Evolutionary conservation across 2,329 filamentous ascomycete genomes (phyloP).

Genomic region (Helotiales sp.): DNA sequence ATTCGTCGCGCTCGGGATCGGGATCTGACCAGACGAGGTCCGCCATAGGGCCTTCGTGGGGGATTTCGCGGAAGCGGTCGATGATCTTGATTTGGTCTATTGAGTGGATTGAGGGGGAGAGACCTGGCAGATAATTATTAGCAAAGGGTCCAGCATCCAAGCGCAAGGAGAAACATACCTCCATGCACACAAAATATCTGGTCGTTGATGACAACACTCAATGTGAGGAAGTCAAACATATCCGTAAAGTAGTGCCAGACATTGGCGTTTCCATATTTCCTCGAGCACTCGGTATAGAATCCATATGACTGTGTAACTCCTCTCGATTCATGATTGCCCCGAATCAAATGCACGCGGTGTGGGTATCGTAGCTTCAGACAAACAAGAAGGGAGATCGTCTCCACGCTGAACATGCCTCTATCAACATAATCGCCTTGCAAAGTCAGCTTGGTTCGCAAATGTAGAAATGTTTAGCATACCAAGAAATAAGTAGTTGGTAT

Average conservation of each 20-base stretch:
- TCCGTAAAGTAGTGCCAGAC: constrained; percentile 99
- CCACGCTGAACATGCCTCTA: constrained; percentile 96
- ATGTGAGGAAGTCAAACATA: constrained; percentile 98
- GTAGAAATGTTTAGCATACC: constrained; percentile 56
- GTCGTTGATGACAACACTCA: constrained; percentile 97
- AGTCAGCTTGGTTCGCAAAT: constrained; percentile 15
- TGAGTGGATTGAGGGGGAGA: constrained; percentile 90
- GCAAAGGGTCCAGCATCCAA: background rate
- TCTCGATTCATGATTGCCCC: constrained; percentile 96
- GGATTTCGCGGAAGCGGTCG: constrained; percentile 97
- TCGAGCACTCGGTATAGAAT: constrained; percentile 97
- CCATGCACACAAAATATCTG: constrained; percentile 99
- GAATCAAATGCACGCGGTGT: constrained; percentile 91
- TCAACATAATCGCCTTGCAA: constrained; percentile 87
- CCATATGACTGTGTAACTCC: constrained; percentile 98
- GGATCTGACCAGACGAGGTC: constrained; percentile 98
- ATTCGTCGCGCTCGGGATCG: constrained; percentile 96
- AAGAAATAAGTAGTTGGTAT: constrained; percentile 97
- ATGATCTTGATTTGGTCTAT: constrained; percentile 99
- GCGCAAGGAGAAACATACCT: constrained; percentile 53
- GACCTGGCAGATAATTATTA: constrained; percentile 53
- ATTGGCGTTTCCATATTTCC: constrained; percentile 98
- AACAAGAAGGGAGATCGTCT: constrained; percentile 96
- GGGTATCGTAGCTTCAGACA: constrained; percentile 98
- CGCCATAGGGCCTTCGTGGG: constrained; percentile 99